Evolutionary conservation across 163 green algal species (phyloP), one percentile per base, ranked within the genome.

Genomic region (Prototheca cutis): DNA sequence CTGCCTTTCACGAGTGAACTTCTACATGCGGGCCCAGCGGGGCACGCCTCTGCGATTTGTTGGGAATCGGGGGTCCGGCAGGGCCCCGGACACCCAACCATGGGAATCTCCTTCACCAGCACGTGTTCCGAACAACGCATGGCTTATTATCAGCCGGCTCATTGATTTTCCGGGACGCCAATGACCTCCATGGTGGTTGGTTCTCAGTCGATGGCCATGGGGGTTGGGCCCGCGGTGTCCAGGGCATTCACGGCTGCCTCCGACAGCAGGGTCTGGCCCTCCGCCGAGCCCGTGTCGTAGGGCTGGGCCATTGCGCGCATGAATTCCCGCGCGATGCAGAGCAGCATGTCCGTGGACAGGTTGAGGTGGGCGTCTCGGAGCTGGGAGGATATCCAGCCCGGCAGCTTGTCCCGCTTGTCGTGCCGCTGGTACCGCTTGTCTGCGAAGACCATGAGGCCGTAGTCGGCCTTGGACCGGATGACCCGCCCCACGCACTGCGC

Each of bases 351-450:
- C 4, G 90, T 96, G 58, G 77, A 92, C 33, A 99, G 80, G 75
- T 97, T 97, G 47, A 97, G 72, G 76, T 97, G 89, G 2, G 87
- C 76, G 63, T 97, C 88, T 54, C 80, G 80, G n/a, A 99, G 71
- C 58, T 95, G 80, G 6, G 72, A 70, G 0, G 87, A 90, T 64
- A 99, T 98, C 92, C 92, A 99, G 21, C 57, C 62, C 0, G 89
- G 89, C 70, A 96, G 71, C 75, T 96, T 96, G 79, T 93, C 83
- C n/a, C 91, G 79, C 82, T 99, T 99, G 80, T 99, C 93, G 51
- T 89, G 74, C 25, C 93, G 84, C 73, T 96, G 88, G 73, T 99
- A 99, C 25, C 93, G 81, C 73, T 89, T 87, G 71, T 99, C 93
- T 8, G 70, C 81, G 65, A 86, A 78, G 45, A 90, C 77, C 84